Percentiles rank a stretch among this genome's conserved stretches.
Evolutionary conservation across 495 filamentous ascomycete genomes (phyloP).

Genomic region (Aspergillus mulundensis): DNA sequence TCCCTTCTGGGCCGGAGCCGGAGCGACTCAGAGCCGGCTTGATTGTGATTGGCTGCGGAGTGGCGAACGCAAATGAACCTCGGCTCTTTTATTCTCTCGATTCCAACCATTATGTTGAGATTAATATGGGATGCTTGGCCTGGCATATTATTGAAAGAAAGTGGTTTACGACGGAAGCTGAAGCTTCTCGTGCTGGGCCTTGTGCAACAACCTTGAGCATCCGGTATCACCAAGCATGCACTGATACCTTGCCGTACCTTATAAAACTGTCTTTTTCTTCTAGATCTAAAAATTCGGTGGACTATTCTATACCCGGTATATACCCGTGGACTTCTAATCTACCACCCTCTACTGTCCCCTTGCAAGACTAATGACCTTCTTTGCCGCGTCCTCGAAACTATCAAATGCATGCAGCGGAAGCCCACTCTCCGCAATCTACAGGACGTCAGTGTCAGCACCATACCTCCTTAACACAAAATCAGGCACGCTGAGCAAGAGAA

Average conservation of each 20-base stretch:
- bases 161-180: too few species aligned
- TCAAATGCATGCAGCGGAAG: conserved; percentile 73
- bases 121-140: not conserved
- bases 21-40: conserved; percentile 1
- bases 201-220: too few species aligned
- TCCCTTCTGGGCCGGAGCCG: not conserved
- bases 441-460: conserved; percentile 6
- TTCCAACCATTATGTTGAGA: not conserved
- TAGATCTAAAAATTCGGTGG: too few species aligned
- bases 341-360: not conserved
- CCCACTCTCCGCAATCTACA: conserved; percentile 66
- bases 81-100: conserved; percentile 1
- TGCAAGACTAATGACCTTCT: conserved; percentile 68
- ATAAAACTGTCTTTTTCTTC: too few species aligned
- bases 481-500: not conserved
- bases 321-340: not conserved
- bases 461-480: not conserved
- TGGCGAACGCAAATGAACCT: not conserved
- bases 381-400: conserved; percentile 74
- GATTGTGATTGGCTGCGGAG: conserved; percentile 2
- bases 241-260: too few species aligned
- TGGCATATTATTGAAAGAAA: too few species aligned
- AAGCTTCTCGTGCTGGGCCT: too few species aligned
- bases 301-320: not conserved
- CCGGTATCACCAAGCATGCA: too few species aligned